Evolutionary conservation across 2,329 filamentous ascomycete genomes (phyloP), one percentile per base, ranked within the genome.

Genomic region (Endoconidiophora polonica): DNA sequence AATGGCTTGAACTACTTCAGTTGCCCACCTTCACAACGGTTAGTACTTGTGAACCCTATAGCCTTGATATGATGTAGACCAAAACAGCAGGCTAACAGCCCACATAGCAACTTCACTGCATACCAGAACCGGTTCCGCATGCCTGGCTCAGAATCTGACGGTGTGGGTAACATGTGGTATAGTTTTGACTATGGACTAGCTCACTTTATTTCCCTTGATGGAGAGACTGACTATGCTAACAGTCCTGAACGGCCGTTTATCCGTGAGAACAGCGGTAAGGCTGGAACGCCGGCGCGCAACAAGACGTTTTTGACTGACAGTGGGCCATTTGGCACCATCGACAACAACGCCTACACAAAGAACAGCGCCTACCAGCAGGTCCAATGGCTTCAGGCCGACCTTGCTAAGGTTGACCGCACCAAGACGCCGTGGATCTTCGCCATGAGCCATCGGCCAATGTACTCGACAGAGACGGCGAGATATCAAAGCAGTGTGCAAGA

Each of bases 141-240:
- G 67, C 68, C 70, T 1, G 70, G 70, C 22, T 53, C 56, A 1
- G 68, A 72, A 55, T 63, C 62, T 7, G 66, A 66, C 3, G 70
- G 70, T 33, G 67, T 71, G 7, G 62, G 67, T 48, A 73, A 72
- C 63, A 69, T 72, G 56, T 73, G 70, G 70, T 73, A 73, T 59
- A 71, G 67, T 1, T 73, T 72, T 55, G 69, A 73, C 61, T 72
- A 73, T 55, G 70, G 70, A 22, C 60, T 72, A n/a, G 70, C 67
- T 2, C 70, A 73, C 57, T 73, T 73, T 52, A 59, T 73, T 54
- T 60, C 65, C 16, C 58, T 73, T 24, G 62, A 72, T 45, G 64
- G 62, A 16, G 70, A 73, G 57, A 73, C 70, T 37, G 70, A 73
- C 57, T 72, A 66, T 55, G 63, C 68, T 44, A 61, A 69, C 58